A percentile compares a stretch with the other conserved stretches of the same genome.
phyloP scores from a whole-genome alignment of 208 protist species.

The Angomonas ambiguus region DNA sequence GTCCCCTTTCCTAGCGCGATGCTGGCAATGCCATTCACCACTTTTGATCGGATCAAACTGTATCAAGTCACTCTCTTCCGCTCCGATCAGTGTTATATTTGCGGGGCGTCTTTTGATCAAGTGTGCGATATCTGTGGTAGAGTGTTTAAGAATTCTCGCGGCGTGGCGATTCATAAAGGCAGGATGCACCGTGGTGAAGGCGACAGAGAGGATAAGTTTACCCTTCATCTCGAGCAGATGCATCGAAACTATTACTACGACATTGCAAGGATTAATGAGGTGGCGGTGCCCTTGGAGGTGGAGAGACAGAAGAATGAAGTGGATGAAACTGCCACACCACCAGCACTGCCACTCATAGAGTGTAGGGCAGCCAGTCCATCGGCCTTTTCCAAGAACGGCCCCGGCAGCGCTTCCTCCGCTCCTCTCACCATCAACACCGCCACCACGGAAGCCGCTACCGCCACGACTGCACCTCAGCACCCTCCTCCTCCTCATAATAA shows the following conservation, averaged over 20 bases:
- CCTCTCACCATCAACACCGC: background rate
- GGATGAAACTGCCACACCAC: no score
- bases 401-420: no score
- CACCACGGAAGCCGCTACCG: background rate
- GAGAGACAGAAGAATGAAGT: background rate
- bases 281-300: background rate
- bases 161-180: background rate
- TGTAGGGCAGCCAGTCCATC: no score
- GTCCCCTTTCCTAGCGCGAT: background rate
- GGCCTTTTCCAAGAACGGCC: no score
- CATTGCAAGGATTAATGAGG: background rate
- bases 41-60: background rate
- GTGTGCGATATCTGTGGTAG: background rate
- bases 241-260: background rate
- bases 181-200: no score
- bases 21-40: background rate
- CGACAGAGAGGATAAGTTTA: no score
- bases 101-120: background rate
- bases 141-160: background rate
- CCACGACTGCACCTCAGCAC: no score
- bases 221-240: background rate
- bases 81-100: no score
- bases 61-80: background rate
- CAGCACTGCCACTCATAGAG: no score
- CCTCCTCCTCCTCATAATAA: slow-evolving; percentile 2